Conservation (phyloP, 805 yeast genomes). For the Saccharomycopsis fibuligera region DNA sequence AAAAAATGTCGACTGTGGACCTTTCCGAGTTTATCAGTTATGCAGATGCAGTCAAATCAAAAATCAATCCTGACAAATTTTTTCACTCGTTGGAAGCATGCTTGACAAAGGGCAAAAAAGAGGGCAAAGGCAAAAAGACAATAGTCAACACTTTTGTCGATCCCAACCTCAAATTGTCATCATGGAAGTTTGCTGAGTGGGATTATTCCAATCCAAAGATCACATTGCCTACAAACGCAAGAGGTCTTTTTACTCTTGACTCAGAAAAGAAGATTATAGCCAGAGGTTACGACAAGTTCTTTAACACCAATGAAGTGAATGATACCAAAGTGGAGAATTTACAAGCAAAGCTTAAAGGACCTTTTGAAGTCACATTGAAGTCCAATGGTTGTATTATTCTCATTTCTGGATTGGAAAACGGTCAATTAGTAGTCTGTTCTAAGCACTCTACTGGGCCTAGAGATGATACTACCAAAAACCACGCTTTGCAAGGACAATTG, state of each 20-base stretch:
- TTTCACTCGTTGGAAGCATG: conserved; percentile 8
- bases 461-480: conserved; percentile 45
- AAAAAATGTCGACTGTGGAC: too few relatives aligned
- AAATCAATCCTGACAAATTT: neutral
- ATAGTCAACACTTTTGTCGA: conserved; percentile 3
- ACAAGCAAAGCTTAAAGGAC: conserved; percentile 44
- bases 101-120: conserved; percentile 1
- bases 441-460: conserved; percentile 81
- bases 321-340: conserved; percentile 44
- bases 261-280: conserved; percentile 45
- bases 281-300: conserved; percentile 93
- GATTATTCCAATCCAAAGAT: conserved; percentile 53
- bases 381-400: conserved; percentile 93
- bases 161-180: conserved; percentile 4
- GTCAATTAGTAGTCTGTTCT: conserved; percentile 78
- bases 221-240: conserved; percentile 68
- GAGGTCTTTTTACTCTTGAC: conserved; percentile 68
- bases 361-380: conserved; percentile 74
- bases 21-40: neutral
- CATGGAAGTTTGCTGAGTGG: conserved; percentile 89
- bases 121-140: conserved; percentile 10
- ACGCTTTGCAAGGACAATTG: conserved; percentile 65
- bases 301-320: conserved; percentile 64
- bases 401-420: conserved; percentile 69
- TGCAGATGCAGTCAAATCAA: neutral